Percentiles rank a stretch among this genome's conserved stretches.
Conservation (phyloP, 2,329 filamentous ascomycete species). For the Colletotrichum lupini region DNA sequence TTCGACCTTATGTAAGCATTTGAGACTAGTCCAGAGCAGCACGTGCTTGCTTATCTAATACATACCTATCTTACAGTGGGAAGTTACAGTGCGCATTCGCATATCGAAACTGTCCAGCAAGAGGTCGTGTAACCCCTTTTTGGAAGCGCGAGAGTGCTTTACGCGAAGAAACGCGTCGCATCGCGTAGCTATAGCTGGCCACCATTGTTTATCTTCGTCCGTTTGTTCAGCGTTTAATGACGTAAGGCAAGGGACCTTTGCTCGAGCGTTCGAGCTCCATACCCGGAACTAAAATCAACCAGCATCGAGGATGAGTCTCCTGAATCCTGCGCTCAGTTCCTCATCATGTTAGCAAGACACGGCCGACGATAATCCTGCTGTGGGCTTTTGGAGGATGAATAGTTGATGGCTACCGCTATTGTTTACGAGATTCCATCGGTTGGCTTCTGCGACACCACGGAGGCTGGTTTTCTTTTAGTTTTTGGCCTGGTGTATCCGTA, state of each 20-base stretch:
- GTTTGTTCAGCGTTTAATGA: background rate
- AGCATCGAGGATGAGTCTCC: background rate
- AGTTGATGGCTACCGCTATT: background rate
- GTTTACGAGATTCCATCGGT: background rate
- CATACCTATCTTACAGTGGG: no score
- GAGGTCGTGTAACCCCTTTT: background rate
- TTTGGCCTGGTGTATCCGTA: background rate
- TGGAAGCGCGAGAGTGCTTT: background rate
- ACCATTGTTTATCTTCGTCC: background rate
- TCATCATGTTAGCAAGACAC: background rate
- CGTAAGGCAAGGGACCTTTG: background rate
- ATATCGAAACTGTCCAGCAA: background rate
- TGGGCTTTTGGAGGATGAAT: background rate
- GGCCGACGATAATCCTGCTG: no score
- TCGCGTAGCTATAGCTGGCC: background rate
- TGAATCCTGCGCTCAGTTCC: background rate
- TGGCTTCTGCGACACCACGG: background rate
- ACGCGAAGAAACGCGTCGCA: slow-evolving; percentile 1
- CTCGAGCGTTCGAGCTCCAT: background rate
- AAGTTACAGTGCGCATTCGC: background rate
- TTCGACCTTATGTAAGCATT: background rate
- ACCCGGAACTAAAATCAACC: background rate
- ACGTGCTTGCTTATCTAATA: no score
- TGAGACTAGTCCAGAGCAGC: no score
- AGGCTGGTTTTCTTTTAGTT: background rate